These are phyloP conservation scores for Chlorokybus atmophyticus DNA, from an alignment of 139 green algal genomes.

Conservation along the genomic window DNA sequence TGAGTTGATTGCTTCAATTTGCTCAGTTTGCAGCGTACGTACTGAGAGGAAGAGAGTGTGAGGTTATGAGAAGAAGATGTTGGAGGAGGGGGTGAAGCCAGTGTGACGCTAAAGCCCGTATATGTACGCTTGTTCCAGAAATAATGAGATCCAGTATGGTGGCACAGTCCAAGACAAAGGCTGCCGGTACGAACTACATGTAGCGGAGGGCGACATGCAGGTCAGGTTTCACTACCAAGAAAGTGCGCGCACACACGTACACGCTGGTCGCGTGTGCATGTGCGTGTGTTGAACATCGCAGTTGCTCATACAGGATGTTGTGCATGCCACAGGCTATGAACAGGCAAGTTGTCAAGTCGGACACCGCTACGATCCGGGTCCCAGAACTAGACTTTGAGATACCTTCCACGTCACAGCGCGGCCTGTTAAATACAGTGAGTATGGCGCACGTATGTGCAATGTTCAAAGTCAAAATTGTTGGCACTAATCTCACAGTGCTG, in stretches of 20 bases:
- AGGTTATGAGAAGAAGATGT: conserved; percentile 5
- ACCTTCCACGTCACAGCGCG: conserved; percentile 34
- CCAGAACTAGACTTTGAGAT: conserved; percentile 62
- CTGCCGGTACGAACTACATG: conserved; percentile 30
- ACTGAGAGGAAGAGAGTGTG: background rate
- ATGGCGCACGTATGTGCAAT: background rate
- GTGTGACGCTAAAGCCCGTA: too few species aligned
- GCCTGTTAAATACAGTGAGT: conserved; percentile 37
- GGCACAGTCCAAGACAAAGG: conserved; percentile 31
- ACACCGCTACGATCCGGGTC: conserved; percentile 36
- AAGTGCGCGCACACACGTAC: too few species aligned
- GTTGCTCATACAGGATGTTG: background rate
- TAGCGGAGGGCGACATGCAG: conserved; percentile 18
- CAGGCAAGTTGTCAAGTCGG: conserved; percentile 50
- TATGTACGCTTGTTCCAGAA: too few species aligned
- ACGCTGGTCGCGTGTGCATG: too few species aligned
- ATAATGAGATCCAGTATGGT: conserved; percentile 47
- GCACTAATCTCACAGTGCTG: background rate
- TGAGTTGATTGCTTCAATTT: background rate
- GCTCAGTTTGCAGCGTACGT: background rate
- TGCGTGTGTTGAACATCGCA: background rate
- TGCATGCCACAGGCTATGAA: conserved; percentile 14
- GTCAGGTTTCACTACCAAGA: conserved; percentile 1
- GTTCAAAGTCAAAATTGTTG: background rate
- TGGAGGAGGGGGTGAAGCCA: too few species aligned